Evolutionary conservation across 495 filamentous ascomycete genomes (phyloP), one percentile per base, ranked within the genome.

Genomic region (Penicillium angulare): DNA sequence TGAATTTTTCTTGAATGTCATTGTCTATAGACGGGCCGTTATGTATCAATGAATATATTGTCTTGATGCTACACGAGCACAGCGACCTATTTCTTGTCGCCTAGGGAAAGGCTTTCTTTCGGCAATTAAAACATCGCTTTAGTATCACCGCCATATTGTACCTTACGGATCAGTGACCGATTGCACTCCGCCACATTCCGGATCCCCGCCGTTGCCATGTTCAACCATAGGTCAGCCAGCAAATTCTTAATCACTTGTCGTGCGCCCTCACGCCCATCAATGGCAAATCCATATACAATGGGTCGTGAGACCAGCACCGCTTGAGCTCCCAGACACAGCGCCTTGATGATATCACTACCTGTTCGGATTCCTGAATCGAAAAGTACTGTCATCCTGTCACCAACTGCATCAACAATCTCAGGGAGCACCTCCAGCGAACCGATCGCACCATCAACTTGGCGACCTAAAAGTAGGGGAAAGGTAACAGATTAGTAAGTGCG

Each of bases 221-320:
- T 79, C 58, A 81, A 77, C 66, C 82, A 82, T 9, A 85, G 59
- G 59, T 86, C 83, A 10, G 83, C 81, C 34, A 84, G 61, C 13
- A 85, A 58, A 4, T 78, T 75, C 38, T 75, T 72, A 23, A 86
- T 50, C 3, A 86, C 80, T 45, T 81, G 71, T 49, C 76, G 77
- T 3, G 79, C 84, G 5, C 84, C 83, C 33, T 75, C 64, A 48
- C 79, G 72, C 7, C 84, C 84, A 24, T 71, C 74, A 27, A 82
- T 73, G 1, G 72, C 75, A 15, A 96, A 89, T 40, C 91, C 91
- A 63, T 90, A 96, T 56, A 96, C 74, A 66, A 92, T 90, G 15
- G 91, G 92, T 21, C 91, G 72, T 10, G 89, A 90, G 50, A 96
- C 89, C 15, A 92, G 84, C 0, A 95, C 90, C n/a, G 87, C 90